Conservation (phyloP, 2,329 filamentous ascomycete species). For the Sporothrix sp. region DNA sequence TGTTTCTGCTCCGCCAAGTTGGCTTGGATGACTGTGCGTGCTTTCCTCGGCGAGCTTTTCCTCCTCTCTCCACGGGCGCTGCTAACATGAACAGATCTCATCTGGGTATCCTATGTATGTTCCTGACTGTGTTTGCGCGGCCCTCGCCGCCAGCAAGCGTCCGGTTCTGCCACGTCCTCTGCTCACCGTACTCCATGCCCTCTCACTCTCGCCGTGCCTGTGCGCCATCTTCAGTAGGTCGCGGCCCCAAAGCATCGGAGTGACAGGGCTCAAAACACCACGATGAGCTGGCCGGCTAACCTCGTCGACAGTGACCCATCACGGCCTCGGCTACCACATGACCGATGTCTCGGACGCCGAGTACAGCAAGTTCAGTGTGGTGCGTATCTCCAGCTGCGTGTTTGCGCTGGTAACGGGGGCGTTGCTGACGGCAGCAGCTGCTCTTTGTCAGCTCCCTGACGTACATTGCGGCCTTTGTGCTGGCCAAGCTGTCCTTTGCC, state of each 20-base stretch:
- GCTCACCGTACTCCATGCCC: too few relatives aligned
- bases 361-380: background rate
- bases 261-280: too few relatives aligned
- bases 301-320: background rate
- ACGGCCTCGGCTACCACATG: background rate
- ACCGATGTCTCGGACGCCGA: background rate
- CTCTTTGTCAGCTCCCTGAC: background rate
- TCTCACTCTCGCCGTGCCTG: background rate
- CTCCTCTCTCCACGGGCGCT: background rate
- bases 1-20: background rate
- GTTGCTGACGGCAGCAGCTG: too few relatives aligned
- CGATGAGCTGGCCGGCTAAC: too few relatives aligned
- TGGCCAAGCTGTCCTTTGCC: conserved; percentile 6
- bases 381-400: background rate
- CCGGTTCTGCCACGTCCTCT: too few relatives aligned
- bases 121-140: too few relatives aligned
- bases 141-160: too few relatives aligned
- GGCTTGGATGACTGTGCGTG: conserved; percentile 1
- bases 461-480: conserved; percentile 2
- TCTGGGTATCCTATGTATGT: background rate
- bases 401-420: too few relatives aligned
- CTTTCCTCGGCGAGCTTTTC: background rate
- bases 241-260: too few relatives aligned
- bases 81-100: background rate
- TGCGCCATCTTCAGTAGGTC: background rate